Base-by-base conservation (phyloP, 1,284 basidiomycete genomes). In the Fomitopsis schrenkii region DNA sequence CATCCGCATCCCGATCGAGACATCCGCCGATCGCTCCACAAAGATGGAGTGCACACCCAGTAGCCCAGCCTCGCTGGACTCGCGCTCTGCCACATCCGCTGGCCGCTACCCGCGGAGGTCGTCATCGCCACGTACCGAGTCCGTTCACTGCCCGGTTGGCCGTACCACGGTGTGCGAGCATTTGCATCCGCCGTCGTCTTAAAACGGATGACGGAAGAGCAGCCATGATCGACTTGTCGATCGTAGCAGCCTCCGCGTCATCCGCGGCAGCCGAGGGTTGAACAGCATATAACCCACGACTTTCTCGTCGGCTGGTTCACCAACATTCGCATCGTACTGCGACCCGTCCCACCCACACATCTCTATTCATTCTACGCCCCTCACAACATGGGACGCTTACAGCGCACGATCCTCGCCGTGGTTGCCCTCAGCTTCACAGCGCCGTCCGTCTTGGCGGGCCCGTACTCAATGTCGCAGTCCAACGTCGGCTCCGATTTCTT, bases 371-470 rank as follows among this genome's bases (percentile, higher is more conserved):
- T 4, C 35, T 19, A 6, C 6, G 17, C 5, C 14, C 35, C 5
- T 54, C 15, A 7, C 52, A 26, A 54, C 60, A 59, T 48, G 1
- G 70, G 73, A 55, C 74, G 70, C 44, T 40, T 57, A 1, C 30
- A 61, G 1, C 62, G 69, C 4, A 69, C 68, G 3, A 70, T 69
- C 9, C 74, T 74, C 4, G 74, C 74, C 65, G 75, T 74, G 55
- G 72, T 74, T 56, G 46, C 75, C 1, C 64, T 71, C 7, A 72
- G 73, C 15, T 58, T 64, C 12, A 15, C 45, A 4, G 3, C 59
- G 4, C 14, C 48, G 15, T 44, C 64, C 17, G 59, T 46, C 38
- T 12, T 55, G 6, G 61, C 61, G 33, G 61, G 57, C 2, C 45
- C 56, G 8, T 62, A 62, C 19, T 15, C 53, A 2, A 33, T 62